Evolutionary conservation across 2,329 filamentous ascomycete species (phyloP).

Genomic region (Colletotrichum neosansevieriae): DNA sequence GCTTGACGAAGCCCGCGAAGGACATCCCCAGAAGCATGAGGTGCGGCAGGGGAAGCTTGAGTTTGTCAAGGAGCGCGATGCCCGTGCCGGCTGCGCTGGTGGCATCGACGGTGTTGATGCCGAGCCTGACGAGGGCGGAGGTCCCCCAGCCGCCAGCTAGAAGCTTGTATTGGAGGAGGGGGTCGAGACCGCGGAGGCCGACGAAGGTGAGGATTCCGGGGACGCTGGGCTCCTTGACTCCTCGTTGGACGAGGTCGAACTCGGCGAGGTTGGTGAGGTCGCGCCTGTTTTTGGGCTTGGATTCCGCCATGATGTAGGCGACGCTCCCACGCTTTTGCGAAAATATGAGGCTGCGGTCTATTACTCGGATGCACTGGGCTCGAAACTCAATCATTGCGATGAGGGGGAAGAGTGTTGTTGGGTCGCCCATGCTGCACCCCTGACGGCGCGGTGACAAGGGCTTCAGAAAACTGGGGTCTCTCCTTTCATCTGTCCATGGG

Average conservation of each 20-base stretch:
- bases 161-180: conserved; percentile 49
- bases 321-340: no score
- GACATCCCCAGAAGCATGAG: conserved; percentile 66
- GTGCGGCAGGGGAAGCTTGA: conserved; percentile 63
- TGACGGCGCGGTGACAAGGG: no score
- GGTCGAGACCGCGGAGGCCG: conserved; percentile 52
- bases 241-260: conserved; percentile 53
- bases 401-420: not conserved
- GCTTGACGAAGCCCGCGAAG: conserved; percentile 64
- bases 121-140: conserved; percentile 59
- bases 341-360: no score
- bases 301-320: conserved; percentile 23
- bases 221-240: conserved; percentile 50
- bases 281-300: conserved; percentile 13
- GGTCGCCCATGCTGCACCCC: no score
- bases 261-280: no score
- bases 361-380: no score
- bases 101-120: conserved; percentile 57
- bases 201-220: conserved; percentile 54
- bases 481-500: no score
- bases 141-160: conserved; percentile 53
- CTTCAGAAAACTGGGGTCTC: no score
- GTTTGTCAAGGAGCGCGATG: conserved; percentile 49
- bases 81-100: conserved; percentile 52
- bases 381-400: no score